Evolutionary conservation across 805 yeast genomes (phyloP), one percentile per base, ranked within the genome.

Genomic region (Candida koratica): DNA sequence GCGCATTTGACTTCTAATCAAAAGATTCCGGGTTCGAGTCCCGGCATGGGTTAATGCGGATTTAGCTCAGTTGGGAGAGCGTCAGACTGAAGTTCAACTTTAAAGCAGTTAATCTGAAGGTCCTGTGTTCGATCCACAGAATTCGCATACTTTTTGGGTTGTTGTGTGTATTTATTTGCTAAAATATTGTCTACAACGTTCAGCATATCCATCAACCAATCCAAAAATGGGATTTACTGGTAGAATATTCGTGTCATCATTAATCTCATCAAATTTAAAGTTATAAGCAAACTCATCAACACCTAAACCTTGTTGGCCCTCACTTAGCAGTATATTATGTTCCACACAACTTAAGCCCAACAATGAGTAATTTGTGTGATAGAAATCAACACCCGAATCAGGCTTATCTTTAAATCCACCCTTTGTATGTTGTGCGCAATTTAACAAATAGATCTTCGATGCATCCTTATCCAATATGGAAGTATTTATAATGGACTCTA

Each of bases 371-470:
- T 89, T 87, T 1, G 96, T 81, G 52, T 93, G 99, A 57, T 93
- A 93, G 40, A 81, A 82, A 55, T 93, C 99, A 0, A 93, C 79
- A 5, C 58, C 48, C 42, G 73, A 76, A 1, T 86, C 86, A 0
- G 97, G 97, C 56, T 93, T 93, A 55, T 93, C 99, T 31, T 81
- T 60, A 14, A 93, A 63, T 0, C 98, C 98, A 1, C 95, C 94
- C 2, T 50, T 51, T 10, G 59, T 51, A 10, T 67, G 63, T 58
- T 93, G 98, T 43, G 95, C 79, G 53, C 96, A 88, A 43, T 73
- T 67, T 18, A 87, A 56, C 3, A 86, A 75, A 53, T 85, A 93
- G 34, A 74, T 69, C 37, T 69, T 73, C 29, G 90, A 60, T 1
- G 75, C 78, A 7, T 69, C 64, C 41, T 88, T 71, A 40, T 79